Conservation (phyloP, 495 filamentous ascomycete genomes). For the Penicillium cosmopolitanum region DNA sequence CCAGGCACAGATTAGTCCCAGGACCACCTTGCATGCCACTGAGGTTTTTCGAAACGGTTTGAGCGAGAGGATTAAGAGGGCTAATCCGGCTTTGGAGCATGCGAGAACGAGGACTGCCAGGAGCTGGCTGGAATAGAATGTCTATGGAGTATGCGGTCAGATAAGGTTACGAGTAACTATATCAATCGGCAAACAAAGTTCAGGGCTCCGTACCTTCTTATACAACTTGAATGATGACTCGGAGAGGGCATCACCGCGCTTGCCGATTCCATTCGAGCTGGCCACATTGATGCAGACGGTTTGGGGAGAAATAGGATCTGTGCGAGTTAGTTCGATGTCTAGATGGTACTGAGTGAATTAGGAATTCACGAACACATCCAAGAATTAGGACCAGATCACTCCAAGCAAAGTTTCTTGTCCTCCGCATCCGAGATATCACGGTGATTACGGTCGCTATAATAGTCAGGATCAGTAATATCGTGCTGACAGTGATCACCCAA, state of each 20-base stretch:
- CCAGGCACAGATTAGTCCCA: constrained; percentile 12
- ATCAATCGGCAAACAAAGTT: no score
- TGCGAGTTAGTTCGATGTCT: neutral
- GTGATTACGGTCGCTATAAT: constrained; percentile 5
- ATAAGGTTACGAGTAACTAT: neutral
- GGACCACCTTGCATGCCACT: constrained; percentile 8
- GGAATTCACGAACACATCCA: constrained; percentile 6
- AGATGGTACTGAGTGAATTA: neutral
- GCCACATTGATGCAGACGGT: constrained; percentile 16
- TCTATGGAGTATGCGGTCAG: neutral
- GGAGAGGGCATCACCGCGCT: constrained; percentile 3
- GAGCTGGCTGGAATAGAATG: constrained; percentile 5
- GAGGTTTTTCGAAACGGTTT: constrained; percentile 14
- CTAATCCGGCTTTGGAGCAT: constrained; percentile 20
- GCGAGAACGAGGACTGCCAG: constrained; percentile 17
- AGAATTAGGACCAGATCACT: constrained; percentile 7
- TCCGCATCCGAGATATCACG: constrained; percentile 11
- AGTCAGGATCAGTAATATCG: constrained; percentile 16
- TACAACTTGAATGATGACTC: constrained; percentile 9
- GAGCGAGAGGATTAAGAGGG: constrained; percentile 14
- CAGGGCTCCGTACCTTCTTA: neutral
- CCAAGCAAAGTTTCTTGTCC: constrained; percentile 9
- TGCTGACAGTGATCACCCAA: constrained; percentile 20
- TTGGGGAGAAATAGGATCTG: constrained; percentile 11
- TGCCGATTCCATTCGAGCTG: constrained; percentile 13